Percentiles rank a stretch among this genome's conserved stretches.
Evolutionary conservation across 768 basidiomycete species (phyloP).

Genomic region (Mycena alexandri): DNA sequence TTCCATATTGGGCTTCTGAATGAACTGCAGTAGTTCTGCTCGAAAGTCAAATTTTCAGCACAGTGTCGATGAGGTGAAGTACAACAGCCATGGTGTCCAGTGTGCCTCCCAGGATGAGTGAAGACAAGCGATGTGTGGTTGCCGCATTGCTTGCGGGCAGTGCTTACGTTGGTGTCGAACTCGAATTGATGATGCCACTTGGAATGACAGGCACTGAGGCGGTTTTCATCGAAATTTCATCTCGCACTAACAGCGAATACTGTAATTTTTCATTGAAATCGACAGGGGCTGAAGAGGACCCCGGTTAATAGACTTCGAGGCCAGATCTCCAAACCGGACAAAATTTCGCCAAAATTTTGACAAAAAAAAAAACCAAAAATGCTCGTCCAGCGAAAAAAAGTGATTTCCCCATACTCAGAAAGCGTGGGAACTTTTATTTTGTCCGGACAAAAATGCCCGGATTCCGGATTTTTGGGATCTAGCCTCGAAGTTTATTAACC

Average conservation of each 20-base stretch:
- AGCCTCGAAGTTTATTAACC: no score
- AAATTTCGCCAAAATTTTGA: no score
- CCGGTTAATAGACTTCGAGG: no score
- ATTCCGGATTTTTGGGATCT: no score
- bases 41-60: neutral
- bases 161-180: constrained; percentile 7
- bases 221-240: constrained; percentile 1
- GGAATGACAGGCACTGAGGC: neutral
- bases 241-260: neutral
- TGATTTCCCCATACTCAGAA: no score
- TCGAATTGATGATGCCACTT: constrained; percentile 3
- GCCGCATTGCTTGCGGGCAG: constrained; percentile 4
- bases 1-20: constrained; percentile 10
- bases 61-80: no score
- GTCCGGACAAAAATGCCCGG: no score
- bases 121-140: constrained; percentile 6
- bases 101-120: constrained; percentile 2
- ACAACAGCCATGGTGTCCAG: constrained; percentile 5
- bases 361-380: no score
- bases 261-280: neutral
- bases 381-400: no score
- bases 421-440: no score
- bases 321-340: no score
- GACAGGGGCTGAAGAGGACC: neutral
- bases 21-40: neutral